These are phyloP conservation scores for Bipolaris cookei DNA, from an alignment of 2,329 filamentous ascomycete species.

Conservation along the genomic window DNA sequence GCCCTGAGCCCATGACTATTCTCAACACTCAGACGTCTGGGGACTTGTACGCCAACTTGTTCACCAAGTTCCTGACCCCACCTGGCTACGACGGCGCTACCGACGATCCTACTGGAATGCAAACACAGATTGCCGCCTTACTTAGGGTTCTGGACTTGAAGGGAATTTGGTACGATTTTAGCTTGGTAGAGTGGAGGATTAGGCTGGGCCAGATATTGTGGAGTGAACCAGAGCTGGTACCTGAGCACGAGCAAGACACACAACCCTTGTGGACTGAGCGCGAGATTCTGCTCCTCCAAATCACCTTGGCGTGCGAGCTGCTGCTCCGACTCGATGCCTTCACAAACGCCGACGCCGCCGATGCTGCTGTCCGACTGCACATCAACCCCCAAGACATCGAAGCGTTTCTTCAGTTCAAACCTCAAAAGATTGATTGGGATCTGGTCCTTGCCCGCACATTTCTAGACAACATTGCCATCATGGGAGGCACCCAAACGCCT, in stretches of 20 bases:
- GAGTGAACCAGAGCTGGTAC: conserved; percentile 52
- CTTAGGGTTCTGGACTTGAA: conserved; percentile 69
- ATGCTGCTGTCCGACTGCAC: conserved; percentile 48
- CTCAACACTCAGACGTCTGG: conserved; percentile 58
- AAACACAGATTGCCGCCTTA: conserved; percentile 72
- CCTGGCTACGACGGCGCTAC: conserved; percentile 51
- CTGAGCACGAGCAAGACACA: conserved; percentile 26
- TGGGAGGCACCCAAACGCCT: conserved; percentile 29
- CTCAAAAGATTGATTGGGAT: conserved; percentile 63
- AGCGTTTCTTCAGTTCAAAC: conserved; percentile 55
- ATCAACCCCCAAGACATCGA: conserved; percentile 54
- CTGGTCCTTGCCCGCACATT: conserved; percentile 61
- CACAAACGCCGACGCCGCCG: conserved; percentile 33
- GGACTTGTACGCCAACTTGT: conserved; percentile 57
- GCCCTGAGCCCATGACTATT: conserved; percentile 61
- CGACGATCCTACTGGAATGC: conserved; percentile 65
- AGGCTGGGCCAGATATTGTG: conserved; percentile 74
- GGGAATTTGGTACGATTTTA: conserved; percentile 77
- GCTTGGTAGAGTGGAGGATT: conserved; percentile 76
- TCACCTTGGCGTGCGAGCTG: conserved; percentile 62
- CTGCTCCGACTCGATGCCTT: conserved; percentile 61
- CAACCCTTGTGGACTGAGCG: conserved; percentile 51
- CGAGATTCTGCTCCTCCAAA: conserved; percentile 62
- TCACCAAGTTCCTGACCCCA: conserved; percentile 52
- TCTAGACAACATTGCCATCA: conserved; percentile 58